Evolutionary conservation across 1,139 yeast species (phyloP), one percentile per base, ranked within the genome.

Genomic region (Zygosaccharomyces pseudobailii): DNA sequence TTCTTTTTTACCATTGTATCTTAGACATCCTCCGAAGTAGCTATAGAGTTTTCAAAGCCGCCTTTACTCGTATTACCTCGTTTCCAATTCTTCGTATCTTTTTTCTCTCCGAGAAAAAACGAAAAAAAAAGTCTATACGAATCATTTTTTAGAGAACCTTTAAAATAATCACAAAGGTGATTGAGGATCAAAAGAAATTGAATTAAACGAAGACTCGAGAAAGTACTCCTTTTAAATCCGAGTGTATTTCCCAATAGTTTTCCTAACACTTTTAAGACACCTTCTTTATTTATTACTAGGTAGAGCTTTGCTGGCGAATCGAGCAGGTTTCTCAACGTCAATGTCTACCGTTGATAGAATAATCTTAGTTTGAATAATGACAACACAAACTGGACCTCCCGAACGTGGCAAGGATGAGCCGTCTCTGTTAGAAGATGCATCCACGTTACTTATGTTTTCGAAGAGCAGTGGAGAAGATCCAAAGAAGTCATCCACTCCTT

Each of bases 361-460:
- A 21, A 27, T 21, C 3, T 27, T 27, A 27, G 13, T 37, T 27
- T 23, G 30, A 23, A 5, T 17, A 17, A 37, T 37, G 40, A 25
- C 40, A 24, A 8, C 40, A 24, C 7, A 21, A 27, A 32, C 21
- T 27, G 23, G 17, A 7, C 40, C 23, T 19, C 32, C 40, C n/a
- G 40, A 37, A 17, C 30, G 23, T 25, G 31, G 34, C 32, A 37
- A 17, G 23, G 19, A 43, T 19, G 57, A 55, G 24, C 54, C 52
- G 24, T 64, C 71, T 2, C 52, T 78, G 25, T 66, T 78, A 13
- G 79, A 78, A 55, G 85, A 80, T 67, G 86, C 87, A 2, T 79
- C 84, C n/a, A 78, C 85, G 20, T 67, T 81, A 45, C 68, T 80
- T 50, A 76, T 79, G 84, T 79, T 81, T 63, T 83, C 84, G 24